Conservation (phyloP, 805 yeast species). For the Ogataea nonfermentans region DNA sequence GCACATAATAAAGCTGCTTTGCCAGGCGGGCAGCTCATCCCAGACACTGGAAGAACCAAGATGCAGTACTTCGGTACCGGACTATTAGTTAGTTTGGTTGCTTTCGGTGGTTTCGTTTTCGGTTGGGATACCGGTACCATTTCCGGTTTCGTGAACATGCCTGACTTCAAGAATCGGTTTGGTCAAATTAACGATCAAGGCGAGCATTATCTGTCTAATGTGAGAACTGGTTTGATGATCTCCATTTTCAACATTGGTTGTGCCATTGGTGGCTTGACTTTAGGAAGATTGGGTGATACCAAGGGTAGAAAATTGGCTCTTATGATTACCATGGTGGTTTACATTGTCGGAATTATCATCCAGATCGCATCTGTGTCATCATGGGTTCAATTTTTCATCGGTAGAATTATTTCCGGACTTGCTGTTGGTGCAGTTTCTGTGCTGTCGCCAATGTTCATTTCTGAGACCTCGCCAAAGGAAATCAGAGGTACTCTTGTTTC, state of each 20-base stretch:
- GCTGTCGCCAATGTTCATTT: conserved; percentile 55
- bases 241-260: conserved; percentile 72
- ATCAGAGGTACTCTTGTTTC: conserved; percentile 71
- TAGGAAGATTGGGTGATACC: conserved; percentile 56
- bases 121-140: conserved; percentile 82
- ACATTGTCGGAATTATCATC: conserved; percentile 58
- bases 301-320: conserved; percentile 61
- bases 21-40: conserved; percentile 13
- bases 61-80: conserved; percentile 28
- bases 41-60: conserved; percentile 25
- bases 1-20: conserved; percentile 12
- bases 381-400: conserved; percentile 66
- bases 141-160: conserved; percentile 67
- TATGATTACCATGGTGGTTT: conserved; percentile 51
- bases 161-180: conserved; percentile 52
- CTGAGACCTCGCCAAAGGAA: conserved; percentile 68
- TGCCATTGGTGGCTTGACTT: conserved; percentile 66
- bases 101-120: conserved; percentile 75
- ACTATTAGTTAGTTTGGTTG: conserved; percentile 51
- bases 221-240: conserved; percentile 60
- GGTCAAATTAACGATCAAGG: conserved; percentile 47
- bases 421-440: conserved; percentile 57
- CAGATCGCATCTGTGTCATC: conserved; percentile 52
- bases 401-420: conserved; percentile 56
- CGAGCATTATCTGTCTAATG: conserved; percentile 43